A percentile compares a stretch with the other conserved stretches of the same genome.
These are phyloP conservation scores for Grosmannia serpens DNA, from an alignment of 2,329 filamentous ascomycete species.

Conservation along the genomic window DNA sequence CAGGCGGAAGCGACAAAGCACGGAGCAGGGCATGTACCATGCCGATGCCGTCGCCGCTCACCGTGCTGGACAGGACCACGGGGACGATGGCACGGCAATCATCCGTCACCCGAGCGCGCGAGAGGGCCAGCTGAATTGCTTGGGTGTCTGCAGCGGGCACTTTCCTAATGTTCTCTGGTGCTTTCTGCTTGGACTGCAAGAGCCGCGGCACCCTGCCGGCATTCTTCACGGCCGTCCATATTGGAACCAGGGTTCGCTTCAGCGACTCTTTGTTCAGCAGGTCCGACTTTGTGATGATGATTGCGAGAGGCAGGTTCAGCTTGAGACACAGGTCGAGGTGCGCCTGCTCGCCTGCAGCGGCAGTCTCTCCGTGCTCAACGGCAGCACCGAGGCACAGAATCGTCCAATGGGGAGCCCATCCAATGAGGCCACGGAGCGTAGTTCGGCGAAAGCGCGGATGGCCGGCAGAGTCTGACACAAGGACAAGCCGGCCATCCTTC, in stretches of 20 bases:
- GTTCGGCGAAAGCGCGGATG: conserved; percentile 83
- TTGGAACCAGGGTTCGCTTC: conserved; percentile 56
- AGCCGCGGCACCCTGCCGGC: conserved; percentile 64
- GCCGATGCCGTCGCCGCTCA: conserved; percentile 72
- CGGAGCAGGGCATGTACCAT: conserved; percentile 72
- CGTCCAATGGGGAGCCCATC: conserved; percentile 93
- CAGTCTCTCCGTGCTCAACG: conserved; percentile 61
- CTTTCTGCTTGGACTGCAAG: conserved; percentile 42
- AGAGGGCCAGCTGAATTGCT: conserved; percentile 46
- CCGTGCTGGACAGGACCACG: conserved; percentile 76
- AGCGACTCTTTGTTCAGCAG: conserved; percentile 56
- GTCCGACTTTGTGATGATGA: conserved; percentile 87
- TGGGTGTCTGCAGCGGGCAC: conserved; percentile 44
- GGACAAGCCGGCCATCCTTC: conserved; percentile 63
- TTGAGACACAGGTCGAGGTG: conserved; percentile 80
- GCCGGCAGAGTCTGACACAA: conserved; percentile 85
- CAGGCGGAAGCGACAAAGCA: conserved; percentile 56
- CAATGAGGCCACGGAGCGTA: conserved; percentile 78
- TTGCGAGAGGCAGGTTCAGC: conserved; percentile 61
- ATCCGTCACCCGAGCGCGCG: conserved; percentile 32
- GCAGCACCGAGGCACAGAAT: conserved; percentile 62
- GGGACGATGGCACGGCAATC: conserved; percentile 51
- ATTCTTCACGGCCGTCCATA: conserved; percentile 68
- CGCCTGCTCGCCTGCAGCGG: conserved; percentile 32
- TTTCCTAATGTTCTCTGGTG: conserved; percentile 35